Evolutionary conservation across 495 filamentous ascomycete genomes (phyloP).

Genomic region (Mycothermus thermophilus): DNA sequence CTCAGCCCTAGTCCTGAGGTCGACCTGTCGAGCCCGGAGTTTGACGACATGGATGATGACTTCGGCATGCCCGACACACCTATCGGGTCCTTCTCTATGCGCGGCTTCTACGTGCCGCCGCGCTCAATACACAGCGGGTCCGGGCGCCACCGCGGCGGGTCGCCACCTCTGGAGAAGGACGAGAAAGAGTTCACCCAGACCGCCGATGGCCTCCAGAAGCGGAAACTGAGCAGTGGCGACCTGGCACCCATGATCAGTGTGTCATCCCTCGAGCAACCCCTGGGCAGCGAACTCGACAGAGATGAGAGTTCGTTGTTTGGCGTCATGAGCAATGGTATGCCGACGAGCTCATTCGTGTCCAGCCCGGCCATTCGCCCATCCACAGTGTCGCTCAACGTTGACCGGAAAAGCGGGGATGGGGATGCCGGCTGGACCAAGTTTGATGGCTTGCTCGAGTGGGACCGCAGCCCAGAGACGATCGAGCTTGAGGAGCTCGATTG

Average conservation of each 20-base stretch:
- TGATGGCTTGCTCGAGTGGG: conserved; percentile 45
- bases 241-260: conserved; percentile 23
- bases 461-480: conserved; percentile 74
- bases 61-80: conserved; percentile 41
- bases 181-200: conserved; percentile 96
- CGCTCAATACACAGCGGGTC: conserved; percentile 21
- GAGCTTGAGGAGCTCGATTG: conserved; percentile 88
- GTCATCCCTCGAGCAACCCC: conserved; percentile 23
- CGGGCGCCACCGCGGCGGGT: conserved; percentile 53
- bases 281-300: conserved; percentile 34
- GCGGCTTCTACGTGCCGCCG: conserved; percentile 25
- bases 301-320: conserved; percentile 38
- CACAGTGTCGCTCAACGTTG: conserved; percentile 28
- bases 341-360: conserved; percentile 24
- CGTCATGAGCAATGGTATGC: conserved; percentile 10
- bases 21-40: conserved; percentile 75
- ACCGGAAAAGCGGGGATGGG: conserved; percentile 37
- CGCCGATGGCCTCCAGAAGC: conserved; percentile 69
- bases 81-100: conserved; percentile 43
- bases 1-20: conserved; percentile 85
- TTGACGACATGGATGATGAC: conserved; percentile 59
- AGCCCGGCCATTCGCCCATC: conserved; percentile 32
- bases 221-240: conserved; percentile 45
- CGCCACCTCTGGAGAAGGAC: conserved; percentile 84
- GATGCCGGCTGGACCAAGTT: conserved; percentile 37